phyloP scores from a whole-genome alignment of 345 rosid genomes.

The Populus simonii region DNA sequence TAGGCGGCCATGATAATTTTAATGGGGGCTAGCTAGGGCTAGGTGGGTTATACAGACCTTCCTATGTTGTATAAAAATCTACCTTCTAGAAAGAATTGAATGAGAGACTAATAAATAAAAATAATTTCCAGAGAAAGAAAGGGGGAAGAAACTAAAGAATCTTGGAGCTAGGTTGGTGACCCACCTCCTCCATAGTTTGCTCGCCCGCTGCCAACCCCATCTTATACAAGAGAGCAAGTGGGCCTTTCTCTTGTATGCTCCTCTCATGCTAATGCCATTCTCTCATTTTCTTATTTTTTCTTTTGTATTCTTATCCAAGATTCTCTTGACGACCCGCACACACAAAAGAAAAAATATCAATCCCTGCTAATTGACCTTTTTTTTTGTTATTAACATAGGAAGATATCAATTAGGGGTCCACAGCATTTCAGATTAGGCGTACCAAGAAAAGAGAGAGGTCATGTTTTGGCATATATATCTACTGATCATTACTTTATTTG shows the following conservation, averaged over 20 bases:
- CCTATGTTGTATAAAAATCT: no score
- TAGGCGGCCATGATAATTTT: slow-evolving; percentile 16
- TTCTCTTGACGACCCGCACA: background rate
- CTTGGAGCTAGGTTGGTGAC: slow-evolving; percentile 16
- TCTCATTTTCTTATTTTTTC: background rate
- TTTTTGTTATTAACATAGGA: background rate
- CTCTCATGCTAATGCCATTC: background rate
- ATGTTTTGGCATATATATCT: background rate
- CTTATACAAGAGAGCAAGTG: background rate
- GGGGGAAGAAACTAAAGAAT: background rate
- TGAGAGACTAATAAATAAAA: background rate
- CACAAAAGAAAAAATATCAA: background rate
- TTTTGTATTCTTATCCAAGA: background rate
- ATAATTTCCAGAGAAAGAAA: background rate
- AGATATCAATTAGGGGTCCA: background rate
- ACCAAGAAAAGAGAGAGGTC: background rate
- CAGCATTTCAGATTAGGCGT: background rate
- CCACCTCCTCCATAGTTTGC: slow-evolving; percentile 2
- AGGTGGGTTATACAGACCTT: background rate
- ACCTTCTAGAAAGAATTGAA: slow-evolving; percentile 16
- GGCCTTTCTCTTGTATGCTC: background rate
- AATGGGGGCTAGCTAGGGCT: background rate
- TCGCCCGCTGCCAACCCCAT: background rate
- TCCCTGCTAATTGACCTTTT: background rate
- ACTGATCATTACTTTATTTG: background rate